Evolutionary conservation across 1,284 basidiomycete species (phyloP).

Genomic region (Ceratobasidium sp.): DNA sequence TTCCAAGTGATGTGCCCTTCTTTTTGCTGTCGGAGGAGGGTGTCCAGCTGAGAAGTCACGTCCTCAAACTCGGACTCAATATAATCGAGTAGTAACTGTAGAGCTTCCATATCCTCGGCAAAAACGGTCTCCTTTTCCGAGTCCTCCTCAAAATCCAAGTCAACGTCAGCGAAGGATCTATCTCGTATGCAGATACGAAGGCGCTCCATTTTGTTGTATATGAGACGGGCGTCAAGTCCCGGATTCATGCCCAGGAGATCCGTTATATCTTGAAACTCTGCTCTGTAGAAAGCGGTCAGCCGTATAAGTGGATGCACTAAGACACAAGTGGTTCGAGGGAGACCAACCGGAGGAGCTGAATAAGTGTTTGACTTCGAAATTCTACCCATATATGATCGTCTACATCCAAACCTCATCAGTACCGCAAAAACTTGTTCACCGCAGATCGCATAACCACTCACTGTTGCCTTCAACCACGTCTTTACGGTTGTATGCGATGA

Average conservation of each 20-base stretch:
- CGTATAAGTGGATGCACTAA: background rate
- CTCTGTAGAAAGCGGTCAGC: background rate
- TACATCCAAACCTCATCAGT: background rate
- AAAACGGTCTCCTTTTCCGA: background rate
- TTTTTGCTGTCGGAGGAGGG: background rate
- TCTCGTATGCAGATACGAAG: background rate
- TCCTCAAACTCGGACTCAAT: background rate
- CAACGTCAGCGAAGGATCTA: background rate
- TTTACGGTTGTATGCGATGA: conserved; percentile 24
- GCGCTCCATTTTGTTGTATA: background rate
- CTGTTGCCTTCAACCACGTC: background rate
- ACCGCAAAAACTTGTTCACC: background rate
- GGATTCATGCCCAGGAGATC: conserved; percentile 6
- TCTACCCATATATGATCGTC: conserved; percentile 33
- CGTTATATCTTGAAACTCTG: background rate
- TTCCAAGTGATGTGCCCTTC: conserved; percentile 13
- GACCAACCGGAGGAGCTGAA: background rate
- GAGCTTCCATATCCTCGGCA: conserved; percentile 7
- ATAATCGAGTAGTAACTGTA: background rate
- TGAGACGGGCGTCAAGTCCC: conserved; percentile 14
- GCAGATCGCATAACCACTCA: background rate
- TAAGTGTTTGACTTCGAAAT: conserved; percentile 17
- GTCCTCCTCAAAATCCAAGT: conserved; percentile 4
- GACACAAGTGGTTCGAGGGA: too few relatives aligned
- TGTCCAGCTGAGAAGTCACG: background rate